Percentiles rank a stretch among this genome's conserved stretches.
Conservation (phyloP, 495 filamentous ascomycete species). For the Talaromyces trachyspermus region DNA sequence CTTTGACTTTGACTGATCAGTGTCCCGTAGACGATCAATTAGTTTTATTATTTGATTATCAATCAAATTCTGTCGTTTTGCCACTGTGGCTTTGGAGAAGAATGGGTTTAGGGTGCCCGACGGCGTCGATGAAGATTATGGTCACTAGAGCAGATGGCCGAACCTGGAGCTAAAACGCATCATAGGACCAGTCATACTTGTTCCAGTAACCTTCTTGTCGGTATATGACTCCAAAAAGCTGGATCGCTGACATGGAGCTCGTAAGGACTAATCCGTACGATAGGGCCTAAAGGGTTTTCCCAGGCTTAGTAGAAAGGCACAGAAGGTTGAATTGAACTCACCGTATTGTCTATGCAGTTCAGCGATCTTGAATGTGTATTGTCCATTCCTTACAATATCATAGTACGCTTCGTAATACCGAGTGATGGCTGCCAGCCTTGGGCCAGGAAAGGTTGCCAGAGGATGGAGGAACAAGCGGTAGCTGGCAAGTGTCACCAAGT, state of each 20-base stretch:
- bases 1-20: neutral
- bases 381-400: neutral
- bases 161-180: neutral
- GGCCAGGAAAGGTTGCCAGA: no score
- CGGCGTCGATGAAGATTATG: neutral
- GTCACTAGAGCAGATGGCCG: neutral
- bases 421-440: no score
- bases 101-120: neutral
- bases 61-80: neutral
- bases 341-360: neutral
- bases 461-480: no score
- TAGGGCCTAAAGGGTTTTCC: neutral
- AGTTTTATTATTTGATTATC: neutral
- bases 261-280: neutral
- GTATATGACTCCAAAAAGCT: neutral
- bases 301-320: neutral
- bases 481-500: no score
- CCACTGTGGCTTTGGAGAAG: neutral
- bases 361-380: neutral
- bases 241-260: neutral
- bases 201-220: neutral
- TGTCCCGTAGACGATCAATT: neutral
- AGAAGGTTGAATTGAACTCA: neutral
- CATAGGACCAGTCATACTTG: neutral
- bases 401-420: no score